phyloP scores from a whole-genome alignment of 1,139 yeast species.

The Suhomyces anneliseae region DNA sequence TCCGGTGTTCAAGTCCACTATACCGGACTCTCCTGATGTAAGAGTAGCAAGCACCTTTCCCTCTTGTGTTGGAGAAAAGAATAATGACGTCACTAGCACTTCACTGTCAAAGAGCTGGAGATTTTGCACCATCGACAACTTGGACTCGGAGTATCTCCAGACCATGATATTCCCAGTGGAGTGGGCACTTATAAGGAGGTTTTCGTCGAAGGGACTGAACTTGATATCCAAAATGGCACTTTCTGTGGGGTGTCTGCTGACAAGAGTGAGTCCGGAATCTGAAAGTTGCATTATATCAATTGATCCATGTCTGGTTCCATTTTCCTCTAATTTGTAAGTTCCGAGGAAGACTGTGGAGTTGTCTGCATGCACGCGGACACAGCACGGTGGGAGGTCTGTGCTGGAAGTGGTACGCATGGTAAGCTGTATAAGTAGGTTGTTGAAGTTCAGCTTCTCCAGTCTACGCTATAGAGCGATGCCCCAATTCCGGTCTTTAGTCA shows the following conservation, averaged over 20 bases:
- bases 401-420: slow-evolving; percentile 17
- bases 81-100: slow-evolving; percentile 63
- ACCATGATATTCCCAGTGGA: slow-evolving; percentile 72
- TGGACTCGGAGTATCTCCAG: slow-evolving; percentile 49
- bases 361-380: slow-evolving; percentile 62
- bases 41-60: slow-evolving; percentile 48
- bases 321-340: slow-evolving; percentile 69
- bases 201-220: slow-evolving; percentile 53
- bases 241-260: slow-evolving; percentile 34
- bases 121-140: slow-evolving; percentile 15
- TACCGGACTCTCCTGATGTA: slow-evolving; percentile 55
- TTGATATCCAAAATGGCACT: slow-evolving; percentile 81
- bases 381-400: slow-evolving; percentile 79
- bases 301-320: slow-evolving; percentile 67
- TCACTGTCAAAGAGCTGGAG: slow-evolving; percentile 48
- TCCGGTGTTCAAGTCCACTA: slow-evolving; percentile 27
- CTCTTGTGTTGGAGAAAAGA: slow-evolving; percentile 48
- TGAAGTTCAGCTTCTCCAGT: background rate
- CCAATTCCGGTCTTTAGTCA: background rate
- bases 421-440: background rate
- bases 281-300: slow-evolving; percentile 57
- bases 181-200: slow-evolving; percentile 63
- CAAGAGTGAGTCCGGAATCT: slow-evolving; percentile 16
- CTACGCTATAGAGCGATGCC: no score
- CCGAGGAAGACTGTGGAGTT: slow-evolving; percentile 59